These are phyloP conservation scores for Cercospora nicotianae DNA, from an alignment of 2,329 filamentous ascomycete genomes.

Conservation along the genomic window DNA sequence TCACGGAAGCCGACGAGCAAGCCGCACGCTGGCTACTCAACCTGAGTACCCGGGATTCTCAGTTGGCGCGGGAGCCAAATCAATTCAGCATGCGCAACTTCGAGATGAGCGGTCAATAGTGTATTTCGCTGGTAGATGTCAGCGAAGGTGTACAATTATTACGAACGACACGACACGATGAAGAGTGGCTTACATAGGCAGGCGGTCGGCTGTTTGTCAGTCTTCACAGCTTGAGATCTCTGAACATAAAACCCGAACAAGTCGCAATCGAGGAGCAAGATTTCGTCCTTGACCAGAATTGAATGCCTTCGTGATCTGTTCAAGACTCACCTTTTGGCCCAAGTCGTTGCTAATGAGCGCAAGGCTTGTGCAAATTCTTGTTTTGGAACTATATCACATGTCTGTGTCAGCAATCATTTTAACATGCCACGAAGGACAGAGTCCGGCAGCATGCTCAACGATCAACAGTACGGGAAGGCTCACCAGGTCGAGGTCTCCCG, in stretches of 20 bases:
- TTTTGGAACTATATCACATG: neutral
- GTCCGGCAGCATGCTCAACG: neutral
- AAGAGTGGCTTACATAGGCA: neutral
- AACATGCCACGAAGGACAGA: neutral
- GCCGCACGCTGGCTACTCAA: conserved; percentile 33
- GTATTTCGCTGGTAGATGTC: neutral
- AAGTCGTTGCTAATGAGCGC: neutral
- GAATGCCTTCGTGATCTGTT: neutral
- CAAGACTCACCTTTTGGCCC: neutral
- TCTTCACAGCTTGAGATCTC: neutral
- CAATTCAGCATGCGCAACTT: neutral
- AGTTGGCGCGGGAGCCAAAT: conserved; percentile 18
- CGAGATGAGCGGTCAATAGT: neutral
- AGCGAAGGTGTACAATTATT: neutral
- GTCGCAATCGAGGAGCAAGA: neutral
- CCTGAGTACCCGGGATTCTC: conserved; percentile 27
- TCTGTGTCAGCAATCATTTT: neutral
- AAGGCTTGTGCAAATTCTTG: neutral
- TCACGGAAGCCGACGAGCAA: conserved; percentile 25
- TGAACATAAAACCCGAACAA: neutral
- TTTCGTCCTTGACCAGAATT: neutral
- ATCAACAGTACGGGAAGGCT: neutral
- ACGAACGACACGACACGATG: neutral
- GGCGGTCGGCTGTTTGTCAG: neutral
- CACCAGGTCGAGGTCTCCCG: neutral